Conservation (phyloP, 805 yeast species). For the Tetrapisispora namnaoensis region DNA sequence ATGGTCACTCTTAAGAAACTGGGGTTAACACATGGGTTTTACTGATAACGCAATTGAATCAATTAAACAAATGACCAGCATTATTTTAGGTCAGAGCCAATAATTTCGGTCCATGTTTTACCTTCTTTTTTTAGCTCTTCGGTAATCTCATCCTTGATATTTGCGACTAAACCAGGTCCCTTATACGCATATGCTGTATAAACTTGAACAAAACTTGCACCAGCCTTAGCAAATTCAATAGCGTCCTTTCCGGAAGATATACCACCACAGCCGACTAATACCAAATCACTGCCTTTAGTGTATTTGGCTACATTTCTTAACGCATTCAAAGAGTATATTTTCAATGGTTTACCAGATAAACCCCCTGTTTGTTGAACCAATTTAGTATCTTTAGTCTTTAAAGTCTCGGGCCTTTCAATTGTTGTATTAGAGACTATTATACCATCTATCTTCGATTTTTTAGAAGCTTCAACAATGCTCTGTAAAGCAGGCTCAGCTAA, state of each 20-base stretch:
- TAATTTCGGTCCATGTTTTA: constrained; percentile 73
- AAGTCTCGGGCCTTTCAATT: constrained; percentile 60
- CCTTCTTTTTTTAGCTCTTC: constrained; percentile 64
- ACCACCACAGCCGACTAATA: constrained; percentile 92
- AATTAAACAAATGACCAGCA: no score
- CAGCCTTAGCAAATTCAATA: constrained; percentile 83
- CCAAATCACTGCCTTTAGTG: constrained; percentile 62
- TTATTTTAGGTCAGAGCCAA: constrained; percentile 48
- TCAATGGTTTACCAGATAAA: constrained; percentile 84
- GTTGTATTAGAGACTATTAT: constrained; percentile 91
- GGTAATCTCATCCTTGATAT: constrained; percentile 26
- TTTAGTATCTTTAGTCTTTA: constrained; percentile 39
- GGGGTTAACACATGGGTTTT: no score
- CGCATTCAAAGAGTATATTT: constrained; percentile 66
- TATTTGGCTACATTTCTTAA: constrained; percentile 61
- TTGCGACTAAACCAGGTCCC: constrained; percentile 76
- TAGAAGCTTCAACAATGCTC: constrained; percentile 75
- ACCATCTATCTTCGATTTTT: constrained; percentile 73
- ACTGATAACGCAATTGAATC: no score
- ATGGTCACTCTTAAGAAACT: no score
- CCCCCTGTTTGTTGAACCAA: constrained; percentile 68
- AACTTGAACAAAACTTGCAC: constrained; percentile 80
- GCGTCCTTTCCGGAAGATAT: constrained; percentile 83
- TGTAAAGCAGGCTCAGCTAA: constrained; percentile 69
- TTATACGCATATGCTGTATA: constrained; percentile 87